Evolutionary conservation across 345 rosid genomes (phyloP), one percentile per base, ranked within the genome.

Genomic region (Salix brachista): DNA sequence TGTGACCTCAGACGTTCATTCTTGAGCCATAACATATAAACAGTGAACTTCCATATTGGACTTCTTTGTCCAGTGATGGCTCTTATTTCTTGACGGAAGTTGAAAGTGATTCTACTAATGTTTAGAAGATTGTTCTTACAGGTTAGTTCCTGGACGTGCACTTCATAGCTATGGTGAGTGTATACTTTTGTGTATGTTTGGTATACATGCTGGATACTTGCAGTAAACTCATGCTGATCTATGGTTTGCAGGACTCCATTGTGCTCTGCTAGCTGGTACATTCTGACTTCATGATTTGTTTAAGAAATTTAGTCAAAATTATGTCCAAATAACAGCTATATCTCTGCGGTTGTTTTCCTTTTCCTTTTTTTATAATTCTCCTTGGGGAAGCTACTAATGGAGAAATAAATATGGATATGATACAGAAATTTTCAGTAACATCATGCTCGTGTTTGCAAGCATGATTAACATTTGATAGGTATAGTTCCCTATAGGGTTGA

Each of bases 221-320:
- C 62, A 26, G 73, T 69, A 62, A 76, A 72, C 56, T 81, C 25
- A 78, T 64, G 75, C 39, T 64, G 7, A 39, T 74, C 73, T 73
- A 58, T 75, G 30, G 71, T 72, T 76, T 82, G 79, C 92, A 94
- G 98, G 97, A 70, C 86, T 94, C 41, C 97, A 94, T 70, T 94
- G 97, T 85, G 97, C 97, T 17, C 82, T 86, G 26, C 89, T 94
- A 68, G 97, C 97, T 72, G 98, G 98, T 92, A 87, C 13, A 58
- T 60, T 42, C 4, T n/a, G 8, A n/a, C 39, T 52, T 64, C 26
- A 23, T 30, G n/a, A 16, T 66, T 34, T 44, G 11, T 42, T 72
- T 3, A 64, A 60, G 39, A 61, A 42, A 48, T 23, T 4, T 41
- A 39, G 54, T 23, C 39, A 30, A 66, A 44, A 70, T 30, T 32